Evolutionary conservation across 2,329 filamentous ascomycete species (phyloP).

Genomic region (Penicillium digitatum): DNA sequence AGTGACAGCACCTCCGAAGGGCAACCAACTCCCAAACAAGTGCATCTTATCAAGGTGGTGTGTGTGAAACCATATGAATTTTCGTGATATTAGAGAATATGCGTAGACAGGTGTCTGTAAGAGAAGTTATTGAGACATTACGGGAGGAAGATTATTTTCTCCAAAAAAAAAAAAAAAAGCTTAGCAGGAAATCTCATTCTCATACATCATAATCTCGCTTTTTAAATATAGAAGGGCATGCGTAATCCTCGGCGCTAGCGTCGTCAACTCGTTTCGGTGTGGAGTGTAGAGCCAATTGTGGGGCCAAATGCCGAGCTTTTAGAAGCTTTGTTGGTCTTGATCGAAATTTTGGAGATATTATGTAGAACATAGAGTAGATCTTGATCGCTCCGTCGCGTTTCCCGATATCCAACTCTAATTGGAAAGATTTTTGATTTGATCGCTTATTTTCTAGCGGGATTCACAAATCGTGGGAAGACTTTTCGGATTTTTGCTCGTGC

Average conservation of each 20-base stretch:
- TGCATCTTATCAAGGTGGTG: constrained; percentile 7
- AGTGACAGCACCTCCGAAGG: neutral
- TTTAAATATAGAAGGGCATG: constrained; percentile 19
- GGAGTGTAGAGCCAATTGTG: constrained; percentile 5
- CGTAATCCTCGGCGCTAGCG: constrained; percentile 25
- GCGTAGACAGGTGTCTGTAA: neutral
- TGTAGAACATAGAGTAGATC: neutral
- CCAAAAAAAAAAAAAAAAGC: neutral
- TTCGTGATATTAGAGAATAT: neutral
- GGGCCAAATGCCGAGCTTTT: constrained; percentile 13
- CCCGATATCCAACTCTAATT: neutral
- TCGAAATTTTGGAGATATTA: neutral
- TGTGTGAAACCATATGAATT: neutral
- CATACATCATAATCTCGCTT: neutral
- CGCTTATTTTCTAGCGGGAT: neutral
- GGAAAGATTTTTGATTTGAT: neutral
- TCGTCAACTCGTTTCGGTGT: constrained; percentile 20
- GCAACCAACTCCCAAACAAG: neutral
- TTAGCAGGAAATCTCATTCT: constrained; percentile 3
- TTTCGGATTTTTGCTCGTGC: neutral
- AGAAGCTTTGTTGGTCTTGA: constrained; percentile 16
- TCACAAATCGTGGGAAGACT: neutral
- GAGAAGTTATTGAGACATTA: neutral
- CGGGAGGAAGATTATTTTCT: neutral
- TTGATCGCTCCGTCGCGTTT: neutral